Evolutionary conservation across 176 grass and related monocot species (phyloP).

Genomic region (Bothriochloa decipiens): DNA sequence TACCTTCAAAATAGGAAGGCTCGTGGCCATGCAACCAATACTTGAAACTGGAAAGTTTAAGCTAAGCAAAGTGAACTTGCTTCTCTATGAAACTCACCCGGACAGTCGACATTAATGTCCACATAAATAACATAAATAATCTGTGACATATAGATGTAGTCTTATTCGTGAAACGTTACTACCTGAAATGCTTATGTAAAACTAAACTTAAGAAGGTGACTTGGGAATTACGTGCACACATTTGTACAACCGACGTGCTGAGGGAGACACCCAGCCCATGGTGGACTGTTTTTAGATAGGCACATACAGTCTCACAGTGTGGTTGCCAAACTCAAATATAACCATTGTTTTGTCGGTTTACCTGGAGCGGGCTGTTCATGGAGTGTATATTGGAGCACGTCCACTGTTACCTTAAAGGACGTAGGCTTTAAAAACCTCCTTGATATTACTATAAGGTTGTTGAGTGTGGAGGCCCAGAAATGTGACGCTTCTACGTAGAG

Average conservation of each 20-base stretch:
- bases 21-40: not conserved
- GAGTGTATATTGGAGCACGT: not conserved
- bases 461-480: not conserved
- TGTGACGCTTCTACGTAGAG: not conserved
- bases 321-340: not conserved
- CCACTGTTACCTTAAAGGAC: not conserved
- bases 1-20: not conserved
- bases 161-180: not conserved
- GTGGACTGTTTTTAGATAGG: not conserved
- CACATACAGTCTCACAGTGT: not conserved
- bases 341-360: not conserved
- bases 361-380: not conserved
- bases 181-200: not conserved
- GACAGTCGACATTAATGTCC: not conserved
- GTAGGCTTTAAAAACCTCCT: not conserved
- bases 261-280: not conserved
- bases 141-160: not conserved
- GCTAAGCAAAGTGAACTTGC: not conserved
- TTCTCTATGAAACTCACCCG: not conserved
- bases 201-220: not conserved
- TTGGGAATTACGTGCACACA: not conserved
- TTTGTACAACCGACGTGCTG: no score
- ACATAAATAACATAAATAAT: not conserved
- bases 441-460: not conserved
- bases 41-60: not conserved